Base-by-base conservation (phyloP, 1,284 basidiomycete species). In the Vanrija pseudolonga region DNA sequence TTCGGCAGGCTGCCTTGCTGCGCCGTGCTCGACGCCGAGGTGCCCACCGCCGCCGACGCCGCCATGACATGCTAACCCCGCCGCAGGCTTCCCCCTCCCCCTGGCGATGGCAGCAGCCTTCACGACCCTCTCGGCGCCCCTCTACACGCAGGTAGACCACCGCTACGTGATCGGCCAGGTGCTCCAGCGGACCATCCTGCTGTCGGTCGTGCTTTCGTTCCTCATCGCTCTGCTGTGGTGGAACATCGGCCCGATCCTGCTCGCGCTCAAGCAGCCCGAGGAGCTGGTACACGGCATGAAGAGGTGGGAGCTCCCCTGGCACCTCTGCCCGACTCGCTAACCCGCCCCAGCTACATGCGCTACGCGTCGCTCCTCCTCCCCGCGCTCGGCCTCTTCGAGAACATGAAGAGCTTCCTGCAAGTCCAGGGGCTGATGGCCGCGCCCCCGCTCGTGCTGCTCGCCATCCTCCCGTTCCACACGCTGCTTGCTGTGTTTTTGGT, bases 91-190 rank as follows among this genome's bases (percentile, higher is more conserved):
- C 40, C 61, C 61, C 23, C 55, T 63, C 22, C 53, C 59, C 20
- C 58, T 73, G 17, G 67, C 69, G 6, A 60, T 70, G 14, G 69
- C 68, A 0, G 67, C 69, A 1, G 71, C 71, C 0, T 61, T 73
- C 50, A 71, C 68, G 22, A 71, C 71, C 0, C 55, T 71, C 18
- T 68, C 70, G 6, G 70, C 70, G 6, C 64, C 69, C 11, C 46
- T 65, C 22, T 72, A 61, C 49, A 50, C 64, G 9, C 54, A 63
- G 37, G 38, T 50, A 12, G 56, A 64, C 18, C 45, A 55, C 12
- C 46, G 61, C 14, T 52, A 57, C 18, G 62, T 70, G 41, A 67
- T 74, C 42, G 73, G 71, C 7, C 53, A 71, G n/a, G 50, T 69
- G 11, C 61, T 70, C 6, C 72, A 71, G 51, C 59, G 72, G 17